These are phyloP conservation scores for Odonthalia washingtoniensis DNA, from an alignment of 31 red algal species.

Conservation along the genomic window DNA sequence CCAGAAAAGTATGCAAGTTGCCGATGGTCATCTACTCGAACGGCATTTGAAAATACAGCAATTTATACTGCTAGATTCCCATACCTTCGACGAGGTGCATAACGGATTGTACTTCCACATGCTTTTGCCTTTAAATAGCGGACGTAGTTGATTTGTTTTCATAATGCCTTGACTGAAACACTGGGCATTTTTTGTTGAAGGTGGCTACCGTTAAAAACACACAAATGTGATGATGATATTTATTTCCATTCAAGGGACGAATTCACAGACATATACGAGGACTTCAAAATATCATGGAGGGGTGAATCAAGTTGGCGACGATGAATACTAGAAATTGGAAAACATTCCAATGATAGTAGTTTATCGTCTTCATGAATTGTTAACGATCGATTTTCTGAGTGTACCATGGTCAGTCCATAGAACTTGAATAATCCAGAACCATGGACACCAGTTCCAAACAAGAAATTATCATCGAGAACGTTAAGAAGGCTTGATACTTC, in stretches of 20 bases:
- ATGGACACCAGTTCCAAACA: conserved; percentile 27
- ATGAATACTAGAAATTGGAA: neutral
- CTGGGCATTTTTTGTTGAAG: conserved; percentile 8
- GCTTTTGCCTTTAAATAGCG: neutral
- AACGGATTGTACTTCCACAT: neutral
- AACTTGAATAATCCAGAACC: conserved; percentile 28
- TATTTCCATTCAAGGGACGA: conserved; percentile 11
- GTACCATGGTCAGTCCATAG: conserved; percentile 19
- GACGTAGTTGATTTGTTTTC: conserved; percentile 8
- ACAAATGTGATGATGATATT: conserved; percentile 24
- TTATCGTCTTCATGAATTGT: conserved; percentile 49
- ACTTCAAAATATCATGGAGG: neutral
- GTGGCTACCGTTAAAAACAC: neutral
- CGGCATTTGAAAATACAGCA: conserved; percentile 33
- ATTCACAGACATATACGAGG: conserved; percentile 19
- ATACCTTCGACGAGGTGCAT: neutral
- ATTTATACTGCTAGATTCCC: neutral
- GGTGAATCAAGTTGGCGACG: neutral
- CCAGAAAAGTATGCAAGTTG: conserved; percentile 17
- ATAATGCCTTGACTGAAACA: neutral
- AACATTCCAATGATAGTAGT: neutral
- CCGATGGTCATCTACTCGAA: neutral
- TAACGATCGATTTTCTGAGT: conserved; percentile 6
- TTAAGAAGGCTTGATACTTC: neutral
- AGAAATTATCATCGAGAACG: neutral